Percentiles rank a stretch among this genome's conserved stretches.
Conservation (phyloP, 345 rosid species). For the Sonneratia caseolaris region DNA sequence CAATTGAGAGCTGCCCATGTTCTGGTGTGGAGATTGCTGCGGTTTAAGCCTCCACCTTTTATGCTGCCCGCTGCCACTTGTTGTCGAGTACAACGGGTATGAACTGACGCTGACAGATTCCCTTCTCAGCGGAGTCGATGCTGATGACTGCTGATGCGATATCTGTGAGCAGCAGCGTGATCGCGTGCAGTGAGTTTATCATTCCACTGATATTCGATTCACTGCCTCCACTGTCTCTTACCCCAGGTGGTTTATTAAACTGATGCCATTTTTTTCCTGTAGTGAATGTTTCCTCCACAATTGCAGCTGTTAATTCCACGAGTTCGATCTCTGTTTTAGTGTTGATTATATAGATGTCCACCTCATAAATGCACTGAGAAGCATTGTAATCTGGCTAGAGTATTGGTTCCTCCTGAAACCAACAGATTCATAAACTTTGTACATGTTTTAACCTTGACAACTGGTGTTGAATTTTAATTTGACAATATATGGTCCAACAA, state of each 20-base stretch:
- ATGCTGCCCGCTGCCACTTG: background rate
- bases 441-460: no score
- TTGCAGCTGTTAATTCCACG: no score
- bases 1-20: background rate
- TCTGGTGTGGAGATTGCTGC: background rate
- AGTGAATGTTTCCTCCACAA: no score
- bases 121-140: background rate
- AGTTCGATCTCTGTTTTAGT: no score
- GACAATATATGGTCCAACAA: no score
- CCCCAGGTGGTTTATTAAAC: background rate
- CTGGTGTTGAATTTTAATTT: no score
- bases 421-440: no score
- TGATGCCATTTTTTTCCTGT: no score
- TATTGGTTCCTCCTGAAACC: no score
- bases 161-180: background rate
- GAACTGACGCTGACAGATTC: background rate
- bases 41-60: background rate
- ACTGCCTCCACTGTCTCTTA: background rate
- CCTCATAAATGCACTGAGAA: no score
- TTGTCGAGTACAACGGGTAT: background rate
- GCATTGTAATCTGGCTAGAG: no score
- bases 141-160: background rate
- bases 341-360: no score
- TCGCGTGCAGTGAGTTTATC: background rate
- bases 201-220: background rate